These are phyloP conservation scores for Rhynchospora tenuis DNA, from an alignment of 176 grass and related monocot species.

Conservation along the genomic window DNA sequence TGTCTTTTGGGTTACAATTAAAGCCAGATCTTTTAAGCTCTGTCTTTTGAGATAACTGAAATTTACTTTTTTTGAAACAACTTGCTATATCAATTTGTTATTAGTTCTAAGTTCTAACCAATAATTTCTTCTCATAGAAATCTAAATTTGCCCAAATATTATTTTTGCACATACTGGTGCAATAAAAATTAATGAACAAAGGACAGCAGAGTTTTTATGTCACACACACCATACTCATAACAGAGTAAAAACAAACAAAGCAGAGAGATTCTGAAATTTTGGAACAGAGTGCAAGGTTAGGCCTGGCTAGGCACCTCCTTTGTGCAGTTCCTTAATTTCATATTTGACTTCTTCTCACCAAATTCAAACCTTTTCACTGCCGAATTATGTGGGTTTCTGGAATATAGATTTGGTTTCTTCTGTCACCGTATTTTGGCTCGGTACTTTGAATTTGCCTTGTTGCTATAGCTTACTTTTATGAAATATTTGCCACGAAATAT, in stretches of 20 bases:
- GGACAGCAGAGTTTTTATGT: neutral
- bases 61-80: neutral
- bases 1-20: neutral
- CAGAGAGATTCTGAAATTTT: conserved; percentile 19
- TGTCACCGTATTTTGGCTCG: neutral
- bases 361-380: conserved; percentile 17
- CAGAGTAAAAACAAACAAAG: neutral
- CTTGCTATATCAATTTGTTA: neutral
- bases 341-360: conserved; percentile 16
- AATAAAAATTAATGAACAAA: neutral
- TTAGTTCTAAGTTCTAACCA: neutral
- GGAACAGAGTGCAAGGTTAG: neutral
- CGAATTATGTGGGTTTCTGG: conserved; percentile 22
- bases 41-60: neutral
- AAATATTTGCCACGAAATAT: too few species aligned
- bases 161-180: too few species aligned
- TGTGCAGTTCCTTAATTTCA: conserved; percentile 16
- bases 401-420: conserved; percentile 9
- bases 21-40: neutral
- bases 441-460: neutral
- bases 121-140: neutral
- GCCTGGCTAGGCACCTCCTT: neutral
- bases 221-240: neutral
- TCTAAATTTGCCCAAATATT: neutral
- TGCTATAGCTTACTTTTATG: neutral